These are phyloP conservation scores for Penicillium carneum DNA, from an alignment of 2,329 filamentous ascomycete species.

Conservation along the genomic window DNA sequence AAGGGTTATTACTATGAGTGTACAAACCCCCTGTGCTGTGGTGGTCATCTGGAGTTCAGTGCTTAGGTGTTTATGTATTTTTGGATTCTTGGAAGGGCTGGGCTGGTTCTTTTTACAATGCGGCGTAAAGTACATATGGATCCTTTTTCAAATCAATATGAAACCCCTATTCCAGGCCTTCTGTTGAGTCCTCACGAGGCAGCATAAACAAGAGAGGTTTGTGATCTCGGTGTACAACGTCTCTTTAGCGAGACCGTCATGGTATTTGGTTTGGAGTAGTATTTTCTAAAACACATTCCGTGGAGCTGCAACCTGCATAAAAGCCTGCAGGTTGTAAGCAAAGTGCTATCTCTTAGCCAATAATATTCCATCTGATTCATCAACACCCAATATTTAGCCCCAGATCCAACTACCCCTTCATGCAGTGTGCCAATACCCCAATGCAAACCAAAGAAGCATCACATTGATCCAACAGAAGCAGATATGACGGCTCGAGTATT, in stretches of 20 bases:
- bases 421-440: background rate
- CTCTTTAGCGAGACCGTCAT: background rate
- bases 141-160: background rate
- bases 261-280: background rate
- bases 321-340: background rate
- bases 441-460: constrained; percentile 1
- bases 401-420: background rate
- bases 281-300: background rate
- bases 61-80: constrained; percentile 2
- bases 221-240: background rate
- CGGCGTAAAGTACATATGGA: constrained; percentile 2
- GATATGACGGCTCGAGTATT: constrained; percentile 12
- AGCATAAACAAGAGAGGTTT: background rate
- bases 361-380: background rate
- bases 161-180: background rate
- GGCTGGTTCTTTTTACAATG: background rate
- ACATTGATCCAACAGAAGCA: background rate
- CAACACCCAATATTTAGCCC: background rate
- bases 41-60: constrained; percentile 5
- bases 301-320: background rate
- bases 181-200: too few relatives aligned
- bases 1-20: constrained; percentile 4
- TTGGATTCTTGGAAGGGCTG: background rate
- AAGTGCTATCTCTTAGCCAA: background rate
- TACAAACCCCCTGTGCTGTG: background rate